These are phyloP conservation scores for Phytopythium ostracodes DNA, from an alignment of 352 stramenopile genomes.

Conservation along the genomic window DNA sequence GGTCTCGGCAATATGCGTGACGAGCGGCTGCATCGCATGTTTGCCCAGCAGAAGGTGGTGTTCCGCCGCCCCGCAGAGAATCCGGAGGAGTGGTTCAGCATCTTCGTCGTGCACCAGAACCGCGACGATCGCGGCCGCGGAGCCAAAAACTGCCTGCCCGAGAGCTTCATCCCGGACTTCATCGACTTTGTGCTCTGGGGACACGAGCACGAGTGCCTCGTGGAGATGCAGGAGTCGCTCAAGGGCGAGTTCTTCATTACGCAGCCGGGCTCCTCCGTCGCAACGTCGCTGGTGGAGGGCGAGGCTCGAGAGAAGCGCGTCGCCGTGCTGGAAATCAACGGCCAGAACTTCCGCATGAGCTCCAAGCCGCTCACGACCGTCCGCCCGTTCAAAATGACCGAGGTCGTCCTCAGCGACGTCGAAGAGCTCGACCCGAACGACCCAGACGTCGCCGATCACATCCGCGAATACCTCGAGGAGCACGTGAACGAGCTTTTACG, in stretches of 20 bases:
- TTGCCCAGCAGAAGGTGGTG: slow-evolving; percentile 93
- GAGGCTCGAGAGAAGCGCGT: slow-evolving; percentile 85
- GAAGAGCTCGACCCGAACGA: slow-evolving; percentile 90
- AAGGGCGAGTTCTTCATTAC: slow-evolving; percentile 96
- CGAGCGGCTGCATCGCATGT: slow-evolving; percentile 98
- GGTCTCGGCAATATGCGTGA: slow-evolving; percentile 98
- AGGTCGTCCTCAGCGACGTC: slow-evolving; percentile 87
- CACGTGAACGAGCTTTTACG: slow-evolving; percentile 68
- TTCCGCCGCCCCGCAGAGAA: slow-evolving; percentile 87
- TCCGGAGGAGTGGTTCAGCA: slow-evolving; percentile 93
- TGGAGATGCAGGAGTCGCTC: slow-evolving; percentile 92
- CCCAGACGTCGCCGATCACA: slow-evolving; percentile 70
- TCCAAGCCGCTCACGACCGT: slow-evolving; percentile 87
- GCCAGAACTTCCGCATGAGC: slow-evolving; percentile 87
- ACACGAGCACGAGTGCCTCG: slow-evolving; percentile 98
- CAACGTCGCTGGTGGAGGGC: slow-evolving; percentile 92
- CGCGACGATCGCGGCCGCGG: slow-evolving; percentile 90
- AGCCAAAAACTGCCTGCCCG: slow-evolving; percentile 96
- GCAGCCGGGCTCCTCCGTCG: slow-evolving; percentile 96
- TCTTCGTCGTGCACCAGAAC: slow-evolving; percentile 99
- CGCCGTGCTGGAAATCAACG: slow-evolving; percentile 85
- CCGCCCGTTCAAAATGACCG: slow-evolving; percentile 91
- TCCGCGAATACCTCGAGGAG: slow-evolving; percentile 57
- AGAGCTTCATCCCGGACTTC: slow-evolving; percentile 98
- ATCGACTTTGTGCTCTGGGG: slow-evolving; percentile 98